Conservation (phyloP, 371 early-diverging fungal genomes). For the Mortierella sp. region DNA sequence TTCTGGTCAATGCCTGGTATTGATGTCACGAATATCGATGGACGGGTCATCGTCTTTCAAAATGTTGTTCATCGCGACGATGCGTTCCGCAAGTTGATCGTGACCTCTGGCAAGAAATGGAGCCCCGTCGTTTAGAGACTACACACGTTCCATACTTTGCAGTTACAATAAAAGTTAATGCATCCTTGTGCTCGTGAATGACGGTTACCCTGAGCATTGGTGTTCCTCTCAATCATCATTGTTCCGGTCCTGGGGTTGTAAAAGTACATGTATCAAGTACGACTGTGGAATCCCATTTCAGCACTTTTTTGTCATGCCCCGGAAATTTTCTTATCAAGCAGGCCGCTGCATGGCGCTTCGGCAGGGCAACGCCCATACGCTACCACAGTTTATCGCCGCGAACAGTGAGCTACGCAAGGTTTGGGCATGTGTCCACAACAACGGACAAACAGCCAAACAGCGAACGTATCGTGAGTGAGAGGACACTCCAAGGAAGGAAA, state of each 20-base stretch:
- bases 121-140: constrained; percentile 19
- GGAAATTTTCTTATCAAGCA: constrained; percentile 23
- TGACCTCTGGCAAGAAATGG: constrained; percentile 52
- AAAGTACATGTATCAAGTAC: constrained; percentile 3
- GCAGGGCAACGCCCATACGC: neutral
- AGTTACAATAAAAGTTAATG: no score
- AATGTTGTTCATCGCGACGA: constrained; percentile 49
- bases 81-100: constrained; percentile 43
- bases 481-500: no score
- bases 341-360: no score
- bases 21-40: constrained; percentile 40
- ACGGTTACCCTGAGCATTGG: no score
- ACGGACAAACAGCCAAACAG: neutral
- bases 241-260: no score
- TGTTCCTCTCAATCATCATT: no score
- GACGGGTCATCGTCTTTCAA: constrained; percentile 35
- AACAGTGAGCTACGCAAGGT: neutral
- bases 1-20: constrained; percentile 52
- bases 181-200: neutral
- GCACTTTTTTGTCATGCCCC: neutral
- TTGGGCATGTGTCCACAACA: constrained; percentile 13
- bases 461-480: no score
- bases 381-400: no score
- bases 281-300: constrained; percentile 1
- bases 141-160: neutral